These are phyloP conservation scores for Psilocybe azurescens DNA, from an alignment of 768 basidiomycete species.

Conservation along the genomic window DNA sequence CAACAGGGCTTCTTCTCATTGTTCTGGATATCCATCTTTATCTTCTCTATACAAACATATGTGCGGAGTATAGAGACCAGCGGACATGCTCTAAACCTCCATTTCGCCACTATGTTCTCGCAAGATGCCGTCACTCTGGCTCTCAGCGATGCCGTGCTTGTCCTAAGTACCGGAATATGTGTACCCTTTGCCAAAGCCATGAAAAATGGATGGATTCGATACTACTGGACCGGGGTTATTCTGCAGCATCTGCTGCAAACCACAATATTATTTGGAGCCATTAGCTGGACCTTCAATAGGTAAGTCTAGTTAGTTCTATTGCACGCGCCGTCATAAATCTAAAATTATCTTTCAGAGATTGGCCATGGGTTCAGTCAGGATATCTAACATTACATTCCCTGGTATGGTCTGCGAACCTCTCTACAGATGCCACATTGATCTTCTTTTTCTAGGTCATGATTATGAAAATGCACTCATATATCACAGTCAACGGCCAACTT, in stretches of 20 bases:
- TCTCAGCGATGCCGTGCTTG: constrained; percentile 82
- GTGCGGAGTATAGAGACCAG: constrained; percentile 76
- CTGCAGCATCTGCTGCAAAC: constrained; percentile 87
- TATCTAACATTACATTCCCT: constrained; percentile 88
- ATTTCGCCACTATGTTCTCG: constrained; percentile 88
- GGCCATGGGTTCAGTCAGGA: constrained; percentile 98
- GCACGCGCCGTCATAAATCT: background rate
- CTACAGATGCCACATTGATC: background rate
- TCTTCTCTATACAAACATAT: constrained; percentile 81
- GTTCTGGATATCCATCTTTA: constrained; percentile 91
- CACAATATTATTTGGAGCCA: constrained; percentile 67
- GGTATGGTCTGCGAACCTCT: constrained; percentile 41
- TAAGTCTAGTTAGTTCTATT: constrained; percentile 28
- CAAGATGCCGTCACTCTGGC: constrained; percentile 84
- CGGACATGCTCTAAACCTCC: constrained; percentile 78
- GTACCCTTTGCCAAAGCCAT: constrained; percentile 85
- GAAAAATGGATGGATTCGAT: constrained; percentile 79
- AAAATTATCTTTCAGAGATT: constrained; percentile 56
- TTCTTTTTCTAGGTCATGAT: constrained; percentile 64
- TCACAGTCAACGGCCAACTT: constrained; percentile 86
- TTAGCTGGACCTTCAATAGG: constrained; percentile 93
- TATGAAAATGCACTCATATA: constrained; percentile 98
- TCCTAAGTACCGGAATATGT: constrained; percentile 74
- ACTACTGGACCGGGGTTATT: constrained; percentile 75
- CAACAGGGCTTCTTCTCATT: constrained; percentile 89